Base-by-base conservation (phyloP, 1,284 basidiomycete genomes). In the Peniophora sp. region DNA sequence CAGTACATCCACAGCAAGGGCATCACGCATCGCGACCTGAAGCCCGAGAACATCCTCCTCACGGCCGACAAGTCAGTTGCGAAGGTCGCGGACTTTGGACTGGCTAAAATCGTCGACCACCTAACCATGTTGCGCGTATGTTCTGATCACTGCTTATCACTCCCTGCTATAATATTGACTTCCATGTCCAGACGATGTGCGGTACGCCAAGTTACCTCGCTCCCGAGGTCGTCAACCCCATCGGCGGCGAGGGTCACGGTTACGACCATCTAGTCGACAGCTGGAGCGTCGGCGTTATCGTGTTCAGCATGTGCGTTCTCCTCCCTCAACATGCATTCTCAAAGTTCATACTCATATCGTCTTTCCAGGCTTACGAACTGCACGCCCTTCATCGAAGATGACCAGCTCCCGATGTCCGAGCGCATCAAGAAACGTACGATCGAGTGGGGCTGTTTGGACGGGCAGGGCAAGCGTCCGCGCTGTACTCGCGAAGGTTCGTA, bases 201-300 rank as follows among this genome's bases (percentile, higher is more conserved):
- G 90, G 90, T 11, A 92, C 90, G 0, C 89, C 90, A 0, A 79
- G 77, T 49, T 93, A 93, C 61, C 78, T 93, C 3, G 90, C 89
- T 0, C 90, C 89, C 0, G 90, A 94, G 63, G 90, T 97, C 25
- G 86, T 96, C n/a, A 75, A 78, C 61, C 85, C 73, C 3, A 69
- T 75, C 43, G 63, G 75, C n/a, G 71, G 78, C 45, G 27, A 32
- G 27, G 27, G 27, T n/a, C n/a, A n/a, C n/a, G 91, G 91, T 1
- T 97, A 97, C 62, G 78, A 85, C 60, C 79, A 85, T 52, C 70
- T 85, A 16, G 94, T 96, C 47, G 93, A 97, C 63, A 92, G 89
- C 56, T 97, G 92, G 92, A 93, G 91, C 47, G 79, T 92, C 19
- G 93, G 94, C 5, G 91, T 95, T 16, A 95, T 97, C 50, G 79